Conservation (phyloP, 2,329 filamentous ascomycete species). For the Diaporthe sp. region DNA sequence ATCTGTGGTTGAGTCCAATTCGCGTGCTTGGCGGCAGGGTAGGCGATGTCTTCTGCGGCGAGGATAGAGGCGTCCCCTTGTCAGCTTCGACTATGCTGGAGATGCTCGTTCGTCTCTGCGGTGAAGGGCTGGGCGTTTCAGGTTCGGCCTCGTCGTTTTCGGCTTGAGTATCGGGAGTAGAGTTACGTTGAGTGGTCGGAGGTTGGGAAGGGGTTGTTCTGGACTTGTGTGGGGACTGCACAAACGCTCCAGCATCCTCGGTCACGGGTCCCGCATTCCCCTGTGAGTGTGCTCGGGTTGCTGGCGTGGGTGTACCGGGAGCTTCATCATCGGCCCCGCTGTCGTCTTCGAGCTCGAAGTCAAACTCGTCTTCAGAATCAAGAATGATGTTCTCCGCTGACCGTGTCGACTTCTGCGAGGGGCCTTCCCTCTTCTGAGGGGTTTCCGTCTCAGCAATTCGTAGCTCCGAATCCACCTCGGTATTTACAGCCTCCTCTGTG, state of each 20-base stretch:
- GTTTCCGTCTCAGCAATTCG: neutral
- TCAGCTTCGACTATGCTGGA: conserved; percentile 39
- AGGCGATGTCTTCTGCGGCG: conserved; percentile 43
- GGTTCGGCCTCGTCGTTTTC: conserved; percentile 40
- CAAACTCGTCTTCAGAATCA: conserved; percentile 63
- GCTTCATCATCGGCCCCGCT: conserved; percentile 41
- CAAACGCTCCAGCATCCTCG: neutral
- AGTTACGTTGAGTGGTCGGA: neutral
- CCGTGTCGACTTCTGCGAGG: conserved; percentile 17
- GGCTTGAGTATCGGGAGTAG: conserved; percentile 26
- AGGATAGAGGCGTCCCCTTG: conserved; percentile 43
- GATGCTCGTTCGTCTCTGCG: conserved; percentile 31
- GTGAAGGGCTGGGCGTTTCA: conserved; percentile 37
- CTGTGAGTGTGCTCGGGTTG: conserved; percentile 34
- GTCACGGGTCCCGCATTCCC: too few relatives aligned
- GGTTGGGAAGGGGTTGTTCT: neutral
- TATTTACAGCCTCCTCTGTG: neutral
- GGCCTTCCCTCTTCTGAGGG: neutral
- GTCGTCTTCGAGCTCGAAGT: conserved; percentile 48
- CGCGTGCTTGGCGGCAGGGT: conserved; percentile 40
- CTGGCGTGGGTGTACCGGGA: conserved; percentile 46
- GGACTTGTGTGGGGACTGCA: neutral
- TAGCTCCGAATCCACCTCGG: conserved; percentile 23
- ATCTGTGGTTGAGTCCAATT: conserved; percentile 47
- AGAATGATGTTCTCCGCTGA: conserved; percentile 58